Base-by-base conservation (phyloP, 2,329 filamentous ascomycete genomes). In the Penicillium sp. region DNA sequence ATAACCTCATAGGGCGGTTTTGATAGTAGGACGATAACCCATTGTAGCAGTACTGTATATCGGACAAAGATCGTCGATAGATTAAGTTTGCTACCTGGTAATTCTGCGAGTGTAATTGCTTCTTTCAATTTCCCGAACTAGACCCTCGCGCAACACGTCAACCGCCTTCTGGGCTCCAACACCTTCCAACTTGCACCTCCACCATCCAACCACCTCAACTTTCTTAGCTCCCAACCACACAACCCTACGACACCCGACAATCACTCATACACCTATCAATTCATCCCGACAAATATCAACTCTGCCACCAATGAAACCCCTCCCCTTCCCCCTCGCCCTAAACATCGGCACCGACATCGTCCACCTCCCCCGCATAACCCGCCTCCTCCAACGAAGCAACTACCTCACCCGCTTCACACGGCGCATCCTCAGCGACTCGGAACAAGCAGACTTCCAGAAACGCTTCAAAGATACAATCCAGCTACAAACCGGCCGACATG, bases 331-430 rank as follows among this genome's bases (percentile, higher is more conserved):
- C 1, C 80, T 86, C n/a, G 80, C 86, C 0, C 71, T 94, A 14
- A 82, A 83, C 51, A 79, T 96, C 54, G 92, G 92, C 59, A 94
- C 86, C 50, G 92, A 96, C 72, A 89, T 96, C 58, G 92, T 90
- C 74, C 82, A 83, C 58, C 83, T 92, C 58, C 76, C 82, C 0
- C 87, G 92, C 57, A 86, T 96, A 60, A 77, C 80, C 61, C 73
- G 75, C 20, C 79, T 92, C 54, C 74, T 94, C 54, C 74, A 71
- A 17, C 72, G 78, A 28, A 72, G 76, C 8, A 71, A 77, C 58
- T 69, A 70, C 68, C 68, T 76, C 51, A 45, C 70, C 45, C 74
- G 73, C 63, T 77, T 79, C 68, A 74, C 71, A 22, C 71, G 66
- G 57, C 75, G 75, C 59, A 79, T 80, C 60, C 76, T 81, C 50